phyloP scores from a whole-genome alignment of 768 basidiomycete genomes.

The Pisolithus tinctorius region DNA sequence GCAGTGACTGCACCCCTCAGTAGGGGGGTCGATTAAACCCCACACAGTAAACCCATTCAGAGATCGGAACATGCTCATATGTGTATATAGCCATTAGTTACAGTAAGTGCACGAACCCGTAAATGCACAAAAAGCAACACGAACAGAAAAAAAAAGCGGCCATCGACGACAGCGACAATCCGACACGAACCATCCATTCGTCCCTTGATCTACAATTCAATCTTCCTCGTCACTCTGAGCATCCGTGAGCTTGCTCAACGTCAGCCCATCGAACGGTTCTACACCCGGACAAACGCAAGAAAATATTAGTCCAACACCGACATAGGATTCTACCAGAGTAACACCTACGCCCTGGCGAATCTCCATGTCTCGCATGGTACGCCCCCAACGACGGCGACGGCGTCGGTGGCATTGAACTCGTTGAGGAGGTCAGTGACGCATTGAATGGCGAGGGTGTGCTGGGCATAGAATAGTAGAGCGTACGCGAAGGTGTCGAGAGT shows the following conservation, averaged over 20 bases:
- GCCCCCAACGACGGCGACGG: constrained; percentile 34
- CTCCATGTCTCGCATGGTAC: constrained; percentile 32
- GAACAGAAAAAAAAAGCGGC: too few relatives aligned
- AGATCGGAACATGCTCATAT: too few relatives aligned
- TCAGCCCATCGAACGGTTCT: constrained; percentile 24
- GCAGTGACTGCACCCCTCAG: too few relatives aligned
- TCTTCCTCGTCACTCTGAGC: constrained; percentile 24
- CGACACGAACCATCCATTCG: too few relatives aligned
- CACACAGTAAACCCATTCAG: too few relatives aligned
- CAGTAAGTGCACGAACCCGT: too few relatives aligned
- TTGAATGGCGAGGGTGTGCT: constrained; percentile 35
- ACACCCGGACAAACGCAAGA: background rate
- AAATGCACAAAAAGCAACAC: too few relatives aligned
- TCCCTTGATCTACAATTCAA: background rate
- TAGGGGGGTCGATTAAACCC: too few relatives aligned
- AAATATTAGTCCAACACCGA: background rate
- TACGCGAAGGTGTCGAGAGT: constrained; percentile 27
- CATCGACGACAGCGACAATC: too few relatives aligned
- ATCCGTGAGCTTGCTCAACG: constrained; percentile 19
- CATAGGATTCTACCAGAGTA: background rate
- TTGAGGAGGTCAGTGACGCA: constrained; percentile 26
- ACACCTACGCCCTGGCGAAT: constrained; percentile 30
- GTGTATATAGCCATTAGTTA: too few relatives aligned
- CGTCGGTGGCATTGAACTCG: constrained; percentile 25
- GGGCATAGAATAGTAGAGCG: constrained; percentile 27